Conservation (phyloP, 2,329 filamentous ascomycete genomes). For the Fusarium mundagurra region DNA sequence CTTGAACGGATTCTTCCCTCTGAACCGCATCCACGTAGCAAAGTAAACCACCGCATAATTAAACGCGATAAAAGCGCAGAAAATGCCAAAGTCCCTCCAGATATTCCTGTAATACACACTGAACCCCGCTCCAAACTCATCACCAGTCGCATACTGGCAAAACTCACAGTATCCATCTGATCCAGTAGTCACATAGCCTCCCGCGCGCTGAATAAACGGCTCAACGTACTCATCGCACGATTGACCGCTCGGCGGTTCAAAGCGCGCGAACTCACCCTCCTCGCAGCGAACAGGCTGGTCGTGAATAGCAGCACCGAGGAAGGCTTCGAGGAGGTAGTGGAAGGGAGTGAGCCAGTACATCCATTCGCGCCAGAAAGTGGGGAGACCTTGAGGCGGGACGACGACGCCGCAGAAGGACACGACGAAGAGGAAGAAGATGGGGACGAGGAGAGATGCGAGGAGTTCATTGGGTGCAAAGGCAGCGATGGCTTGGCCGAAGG, state of each 20-base stretch:
- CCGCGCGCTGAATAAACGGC: constrained; percentile 60
- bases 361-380: constrained; percentile 70
- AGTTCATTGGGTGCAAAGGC: constrained; percentile 73
- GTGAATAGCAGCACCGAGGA: constrained; percentile 66
- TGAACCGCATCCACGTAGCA: constrained; percentile 53
- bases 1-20: constrained; percentile 51
- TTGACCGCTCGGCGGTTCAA: constrained; percentile 66
- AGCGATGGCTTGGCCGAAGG: constrained; percentile 74
- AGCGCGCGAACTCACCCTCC: constrained; percentile 66
- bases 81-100: constrained; percentile 74
- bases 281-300: constrained; percentile 65
- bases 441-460: constrained; percentile 72
- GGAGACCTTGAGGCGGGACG: constrained; percentile 67
- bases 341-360: constrained; percentile 77
- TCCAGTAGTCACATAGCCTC: constrained; percentile 70
- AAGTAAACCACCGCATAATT: constrained; percentile 61
- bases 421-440: constrained; percentile 76
- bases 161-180: constrained; percentile 68
- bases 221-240: constrained; percentile 69
- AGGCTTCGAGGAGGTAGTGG: constrained; percentile 71
- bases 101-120: constrained; percentile 69
- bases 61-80: constrained; percentile 71
- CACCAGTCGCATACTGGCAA: constrained; percentile 70
- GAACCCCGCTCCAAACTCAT: constrained; percentile 67
- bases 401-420: constrained; percentile 77